These are phyloP conservation scores for Trichoderma semiorbis DNA, from an alignment of 2,329 filamentous ascomycete species.

Conservation along the genomic window DNA sequence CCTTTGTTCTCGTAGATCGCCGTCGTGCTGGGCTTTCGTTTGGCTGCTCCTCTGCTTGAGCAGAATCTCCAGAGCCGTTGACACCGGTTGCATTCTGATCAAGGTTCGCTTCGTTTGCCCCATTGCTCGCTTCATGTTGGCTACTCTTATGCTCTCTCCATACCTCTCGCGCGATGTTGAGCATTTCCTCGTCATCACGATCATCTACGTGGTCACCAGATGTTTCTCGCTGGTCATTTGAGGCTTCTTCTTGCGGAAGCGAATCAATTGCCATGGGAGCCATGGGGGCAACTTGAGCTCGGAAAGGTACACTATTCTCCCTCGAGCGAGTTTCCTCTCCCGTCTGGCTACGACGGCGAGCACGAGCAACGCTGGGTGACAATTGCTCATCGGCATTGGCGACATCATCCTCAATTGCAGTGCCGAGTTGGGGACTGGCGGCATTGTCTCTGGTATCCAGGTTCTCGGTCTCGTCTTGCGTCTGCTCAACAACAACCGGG, in stretches of 20 bases:
- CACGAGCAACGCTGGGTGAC: conserved; percentile 30
- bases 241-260: conserved; percentile 13
- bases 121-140: conserved; percentile 23
- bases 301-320: conserved; percentile 26
- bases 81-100: neutral
- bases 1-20: conserved; percentile 42
- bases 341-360: conserved; percentile 27
- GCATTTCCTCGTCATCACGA: conserved; percentile 26
- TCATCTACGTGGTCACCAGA: conserved; percentile 17
- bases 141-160: conserved; percentile 34
- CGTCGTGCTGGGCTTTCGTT: conserved; percentile 25
- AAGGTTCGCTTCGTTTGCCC: conserved; percentile 10
- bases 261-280: conserved; percentile 16
- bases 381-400: conserved; percentile 23
- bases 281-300: conserved; percentile 19
- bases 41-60: conserved; percentile 12
- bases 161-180: conserved; percentile 32
- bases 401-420: conserved; percentile 23
- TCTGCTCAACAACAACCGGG: conserved; percentile 20
- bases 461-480: conserved; percentile 21
- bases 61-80: neutral
- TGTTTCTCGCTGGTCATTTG: neutral
- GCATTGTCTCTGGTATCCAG: neutral
- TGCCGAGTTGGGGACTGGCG: conserved; percentile 17
- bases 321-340: conserved; percentile 29